Conservation (phyloP, 495 filamentous ascomycete species). For the Neurospora discreta region DNA sequence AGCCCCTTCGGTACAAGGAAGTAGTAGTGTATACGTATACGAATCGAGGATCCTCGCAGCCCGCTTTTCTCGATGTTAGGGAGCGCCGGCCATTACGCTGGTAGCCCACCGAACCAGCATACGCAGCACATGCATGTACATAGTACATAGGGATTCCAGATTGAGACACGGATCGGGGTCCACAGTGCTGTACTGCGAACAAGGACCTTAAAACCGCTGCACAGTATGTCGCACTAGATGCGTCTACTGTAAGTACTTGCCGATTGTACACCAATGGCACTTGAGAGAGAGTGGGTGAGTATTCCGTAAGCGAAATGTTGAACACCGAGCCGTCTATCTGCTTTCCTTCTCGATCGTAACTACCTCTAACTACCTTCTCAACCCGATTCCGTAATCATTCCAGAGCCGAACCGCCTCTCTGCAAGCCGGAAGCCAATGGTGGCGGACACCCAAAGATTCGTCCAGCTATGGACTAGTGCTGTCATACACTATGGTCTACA, state of each 20-base stretch:
- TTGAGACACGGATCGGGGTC: too few relatives aligned
- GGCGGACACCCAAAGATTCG: neutral
- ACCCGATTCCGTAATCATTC: neutral
- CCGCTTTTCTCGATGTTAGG: neutral
- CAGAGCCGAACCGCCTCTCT: neutral
- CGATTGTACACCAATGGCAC: neutral
- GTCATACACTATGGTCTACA: too few relatives aligned
- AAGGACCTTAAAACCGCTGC: neutral
- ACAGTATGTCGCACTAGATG: neutral
- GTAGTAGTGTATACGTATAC: neutral
- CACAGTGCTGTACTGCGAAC: too few relatives aligned
- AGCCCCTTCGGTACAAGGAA: neutral
- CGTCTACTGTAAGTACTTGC: neutral
- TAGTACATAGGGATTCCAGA: too few relatives aligned
- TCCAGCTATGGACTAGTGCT: neutral
- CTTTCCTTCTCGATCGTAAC: neutral
- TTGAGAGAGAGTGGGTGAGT: neutral
- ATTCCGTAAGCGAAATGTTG: neutral
- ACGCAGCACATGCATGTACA: too few relatives aligned
- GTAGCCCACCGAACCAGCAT: neutral
- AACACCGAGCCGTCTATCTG: neutral
- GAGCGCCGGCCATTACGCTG: neutral
- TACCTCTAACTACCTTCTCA: neutral
- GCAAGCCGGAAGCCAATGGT: neutral
- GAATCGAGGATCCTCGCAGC: neutral